Evolutionary conservation across 305 asterid genomes (phyloP), one percentile per base, ranked within the genome.

Genomic region (Ajuga reptans): DNA sequence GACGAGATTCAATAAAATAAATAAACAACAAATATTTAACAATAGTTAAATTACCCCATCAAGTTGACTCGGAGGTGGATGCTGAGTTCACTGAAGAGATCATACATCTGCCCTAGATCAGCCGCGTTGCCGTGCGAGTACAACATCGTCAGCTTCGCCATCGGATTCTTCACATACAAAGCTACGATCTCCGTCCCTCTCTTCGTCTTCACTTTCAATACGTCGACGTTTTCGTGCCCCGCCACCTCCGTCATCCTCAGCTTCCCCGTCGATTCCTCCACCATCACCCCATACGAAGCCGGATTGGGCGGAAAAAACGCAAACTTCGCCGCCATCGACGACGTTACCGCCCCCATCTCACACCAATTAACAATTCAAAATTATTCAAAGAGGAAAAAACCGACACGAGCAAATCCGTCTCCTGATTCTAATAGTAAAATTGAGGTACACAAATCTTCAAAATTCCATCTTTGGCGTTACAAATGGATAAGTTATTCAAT

Each of bases 71-170:
- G 84, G 21, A 92, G 89, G 81, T 88, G 97, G 56, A 83, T 75
- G 82, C 98, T 92, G 74, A 92, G 95, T 72, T 92, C 98, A 75
- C 68, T 67, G 81, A 88, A 92, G 56, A 92, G 89, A 60, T 87
- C 98, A 62, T 83, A 88, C 98, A 92, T 92, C 86, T 92, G 98
- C 49, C 98, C 98, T 60, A 93, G 85, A 87, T 93, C 98, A 77
- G 98, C 95, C 12, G 98, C 98, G 80, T 92, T 92, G 2, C 98
- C 98, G 75, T 92, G 98, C 9, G 98, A 92, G 83, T 92, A 92
- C 61, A 92, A 45, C 63, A 92, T 54, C 58, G 98, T 90, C 49
- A 90, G 85, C 76, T 79, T 82, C 72, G 97, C 97, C 77, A 77
- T 46, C 62, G 98, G 94, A 66, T 88, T 92, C 82, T 75, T 90